Evolutionary conservation across 345 rosid species (phyloP).

Genomic region (Hypericum perforatum): DNA sequence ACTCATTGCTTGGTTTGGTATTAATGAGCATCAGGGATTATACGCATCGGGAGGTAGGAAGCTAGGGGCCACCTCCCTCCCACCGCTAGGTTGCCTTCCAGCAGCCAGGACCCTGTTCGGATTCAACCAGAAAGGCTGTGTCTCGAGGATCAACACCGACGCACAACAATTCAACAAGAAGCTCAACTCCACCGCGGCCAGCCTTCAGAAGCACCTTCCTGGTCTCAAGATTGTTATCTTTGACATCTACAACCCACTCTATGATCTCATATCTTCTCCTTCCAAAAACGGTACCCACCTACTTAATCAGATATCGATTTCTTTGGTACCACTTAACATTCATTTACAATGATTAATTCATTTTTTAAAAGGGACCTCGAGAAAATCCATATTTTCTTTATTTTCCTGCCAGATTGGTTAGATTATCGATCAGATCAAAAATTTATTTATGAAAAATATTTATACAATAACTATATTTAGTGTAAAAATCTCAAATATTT

Average conservation of each 20-base stretch:
- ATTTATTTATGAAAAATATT: too few species aligned
- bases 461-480: too few species aligned
- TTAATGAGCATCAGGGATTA: constrained; percentile 28
- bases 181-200: constrained; percentile 43
- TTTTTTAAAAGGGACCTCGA: too few species aligned
- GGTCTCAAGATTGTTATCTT: constrained; percentile 66
- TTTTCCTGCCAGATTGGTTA: too few species aligned
- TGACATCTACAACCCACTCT: constrained; percentile 69
- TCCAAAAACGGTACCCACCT: constrained; percentile 44
- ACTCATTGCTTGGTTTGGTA: too few species aligned
- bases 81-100: constrained; percentile 89
- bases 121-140: constrained; percentile 50
- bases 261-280: constrained; percentile 52
- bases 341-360: too few species aligned
- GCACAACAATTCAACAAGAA: constrained; percentile 74
- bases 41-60: constrained; percentile 68
- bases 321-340: too few species aligned
- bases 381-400: too few species aligned
- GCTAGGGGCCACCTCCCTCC: constrained; percentile 84
- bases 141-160: constrained; percentile 49
- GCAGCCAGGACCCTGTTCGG: constrained; percentile 68
- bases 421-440: too few species aligned
- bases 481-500: too few species aligned
- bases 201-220: constrained; percentile 59
- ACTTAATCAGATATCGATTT: too few species aligned